A percentile compares a stretch with the other conserved stretches of the same genome.
Conservation (phyloP, 2,329 filamentous ascomycete species). For the Teratosphaeria pseudoeucalypti region DNA sequence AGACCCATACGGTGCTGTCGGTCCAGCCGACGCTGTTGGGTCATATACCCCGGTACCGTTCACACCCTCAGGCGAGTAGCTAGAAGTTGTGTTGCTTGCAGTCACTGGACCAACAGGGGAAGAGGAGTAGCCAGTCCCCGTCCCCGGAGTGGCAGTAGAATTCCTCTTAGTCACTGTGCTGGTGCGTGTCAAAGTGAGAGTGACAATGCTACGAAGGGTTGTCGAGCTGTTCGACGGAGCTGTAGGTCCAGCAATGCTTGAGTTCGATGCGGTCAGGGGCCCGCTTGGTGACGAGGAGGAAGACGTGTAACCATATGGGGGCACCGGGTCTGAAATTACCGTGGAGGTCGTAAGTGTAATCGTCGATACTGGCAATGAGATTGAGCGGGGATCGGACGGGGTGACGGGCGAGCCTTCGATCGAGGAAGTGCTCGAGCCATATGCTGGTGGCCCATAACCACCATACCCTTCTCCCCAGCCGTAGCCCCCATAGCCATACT, state of each 20-base stretch:
- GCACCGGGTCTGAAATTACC: background rate
- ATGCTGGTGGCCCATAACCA: background rate
- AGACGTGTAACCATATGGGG: background rate
- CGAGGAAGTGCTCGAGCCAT: background rate
- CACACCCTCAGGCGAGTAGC: background rate
- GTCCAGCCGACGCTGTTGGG: background rate
- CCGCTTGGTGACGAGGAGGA: background rate
- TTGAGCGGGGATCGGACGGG: background rate
- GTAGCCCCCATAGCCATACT: constrained; percentile 1
- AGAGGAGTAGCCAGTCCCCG: background rate
- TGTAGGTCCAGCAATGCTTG: background rate
- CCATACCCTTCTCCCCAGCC: background rate
- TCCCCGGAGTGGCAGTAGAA: background rate
- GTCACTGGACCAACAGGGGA: background rate
- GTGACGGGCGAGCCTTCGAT: constrained; percentile 6
- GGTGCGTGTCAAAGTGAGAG: background rate
- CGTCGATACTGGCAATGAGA: background rate
- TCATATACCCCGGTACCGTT: background rate
- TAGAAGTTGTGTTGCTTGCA: background rate
- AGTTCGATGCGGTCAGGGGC: background rate
- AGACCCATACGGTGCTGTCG: background rate
- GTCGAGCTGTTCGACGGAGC: background rate
- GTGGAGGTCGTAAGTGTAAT: background rate
- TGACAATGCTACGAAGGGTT: background rate
- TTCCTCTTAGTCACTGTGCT: background rate